phyloP scores from a whole-genome alignment of 1,284 basidiomycete species.

The Cystobasidium sp. region DNA sequence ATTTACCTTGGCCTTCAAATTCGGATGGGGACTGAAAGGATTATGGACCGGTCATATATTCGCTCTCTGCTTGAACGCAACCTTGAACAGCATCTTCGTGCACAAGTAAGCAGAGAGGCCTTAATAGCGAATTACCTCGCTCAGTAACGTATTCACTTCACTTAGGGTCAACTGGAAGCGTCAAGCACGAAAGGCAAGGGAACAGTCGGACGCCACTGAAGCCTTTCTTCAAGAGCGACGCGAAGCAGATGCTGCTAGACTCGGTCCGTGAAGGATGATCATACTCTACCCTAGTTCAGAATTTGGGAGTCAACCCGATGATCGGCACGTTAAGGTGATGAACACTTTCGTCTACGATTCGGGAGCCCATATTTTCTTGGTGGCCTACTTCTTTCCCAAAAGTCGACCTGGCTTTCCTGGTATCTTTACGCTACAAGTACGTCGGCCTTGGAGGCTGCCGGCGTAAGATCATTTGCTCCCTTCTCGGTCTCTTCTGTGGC shows the following conservation, averaged over 20 bases:
- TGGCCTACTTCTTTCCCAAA: no score
- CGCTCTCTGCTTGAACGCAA: constrained; percentile 70
- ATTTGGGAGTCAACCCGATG: neutral
- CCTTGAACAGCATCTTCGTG: constrained; percentile 69
- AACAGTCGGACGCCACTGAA: constrained; percentile 39
- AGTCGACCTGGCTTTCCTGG: no score
- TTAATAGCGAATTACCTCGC: neutral
- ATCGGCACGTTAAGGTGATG: no score
- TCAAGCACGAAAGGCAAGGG: constrained; percentile 15
- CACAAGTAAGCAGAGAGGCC: neutral
- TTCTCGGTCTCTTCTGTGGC: neutral
- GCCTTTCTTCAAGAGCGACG: constrained; percentile 22
- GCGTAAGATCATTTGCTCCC: no score
- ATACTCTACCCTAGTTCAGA: neutral
- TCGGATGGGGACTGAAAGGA: constrained; percentile 57
- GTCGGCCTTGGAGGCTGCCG: no score
- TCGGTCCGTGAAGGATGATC: neutral
- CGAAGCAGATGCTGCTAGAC: neutral
- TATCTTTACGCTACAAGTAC: no score
- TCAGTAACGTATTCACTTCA: neutral
- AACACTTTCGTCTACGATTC: no score
- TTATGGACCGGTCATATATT: constrained; percentile 77
- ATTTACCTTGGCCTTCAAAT: constrained; percentile 68
- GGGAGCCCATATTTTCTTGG: no score
- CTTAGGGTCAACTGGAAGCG: constrained; percentile 31